Percentiles rank a stretch among this genome's conserved stretches.
These are phyloP conservation scores for Bremia lactucae DNA, from an alignment of 352 stramenopile species.

Conservation along the genomic window DNA sequence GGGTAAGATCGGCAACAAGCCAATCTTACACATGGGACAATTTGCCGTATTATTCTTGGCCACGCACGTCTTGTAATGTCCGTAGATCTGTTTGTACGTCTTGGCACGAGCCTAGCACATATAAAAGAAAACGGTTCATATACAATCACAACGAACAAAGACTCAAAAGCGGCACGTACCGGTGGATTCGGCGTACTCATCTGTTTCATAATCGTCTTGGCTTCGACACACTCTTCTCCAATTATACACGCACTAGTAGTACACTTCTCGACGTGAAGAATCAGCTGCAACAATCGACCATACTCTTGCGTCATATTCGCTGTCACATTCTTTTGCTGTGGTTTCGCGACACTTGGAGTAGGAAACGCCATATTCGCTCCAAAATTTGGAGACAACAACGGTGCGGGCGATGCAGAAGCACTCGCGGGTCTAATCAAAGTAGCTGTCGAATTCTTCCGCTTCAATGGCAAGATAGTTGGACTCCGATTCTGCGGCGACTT, in stretches of 20 bases:
- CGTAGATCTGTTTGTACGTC: slow-evolving; percentile 80
- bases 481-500: slow-evolving; percentile 52
- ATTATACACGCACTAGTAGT: slow-evolving; percentile 44
- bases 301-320: slow-evolving; percentile 76
- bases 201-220: slow-evolving; percentile 65
- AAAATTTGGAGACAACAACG: slow-evolving; percentile 9
- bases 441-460: too few relatives aligned
- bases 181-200: slow-evolving; percentile 59
- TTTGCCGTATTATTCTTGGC: slow-evolving; percentile 70
- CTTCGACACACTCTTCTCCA: slow-evolving; percentile 63
- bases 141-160: background rate
- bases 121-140: background rate
- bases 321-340: slow-evolving; percentile 31
- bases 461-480: slow-evolving; percentile 16
- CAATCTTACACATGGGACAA: slow-evolving; percentile 82
- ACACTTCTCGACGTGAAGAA: slow-evolving; percentile 80
- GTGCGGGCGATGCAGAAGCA: slow-evolving; percentile 12
- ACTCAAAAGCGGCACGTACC: slow-evolving; percentile 11
- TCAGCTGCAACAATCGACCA: slow-evolving; percentile 72
- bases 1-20: slow-evolving; percentile 45
- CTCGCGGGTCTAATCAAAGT: too few relatives aligned
- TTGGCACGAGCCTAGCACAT: slow-evolving; percentile 45
- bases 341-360: slow-evolving; percentile 12
- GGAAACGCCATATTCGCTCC: slow-evolving; percentile 1
- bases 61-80: slow-evolving; percentile 72